Evolutionary conservation across 768 basidiomycete genomes (phyloP), one percentile per base, ranked within the genome.

Genomic region (Psilocybe tampanensis): DNA sequence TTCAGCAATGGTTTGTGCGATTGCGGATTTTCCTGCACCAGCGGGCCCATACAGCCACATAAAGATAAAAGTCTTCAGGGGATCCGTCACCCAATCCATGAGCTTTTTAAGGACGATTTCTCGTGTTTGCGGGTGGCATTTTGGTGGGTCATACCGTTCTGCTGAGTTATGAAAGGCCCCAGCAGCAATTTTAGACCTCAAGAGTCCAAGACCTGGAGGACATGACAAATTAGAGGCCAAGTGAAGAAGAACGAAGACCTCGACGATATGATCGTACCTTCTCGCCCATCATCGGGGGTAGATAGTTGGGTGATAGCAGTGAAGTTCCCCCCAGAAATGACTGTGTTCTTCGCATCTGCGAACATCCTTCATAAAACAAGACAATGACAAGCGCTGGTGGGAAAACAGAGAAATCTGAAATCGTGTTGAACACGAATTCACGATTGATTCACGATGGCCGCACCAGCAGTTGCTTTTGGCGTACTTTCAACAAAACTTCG

Each of bases 1-100:
- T 45, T 67, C 66, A 1, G 64, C 54, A 2, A 63, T 59, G 11
- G 61, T 61, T 32, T 64, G 61, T 5, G 64, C 63, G 8, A 67
- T 63, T 5, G 64, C 62, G 0, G 66, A 63, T 49, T 67, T 67
- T 1, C 66, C 66, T 0, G 64, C 52, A 5, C 66, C 66, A 13
- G 66, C 62, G 1, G 64, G 60, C 15, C 64, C 66, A 24, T 54
- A 56, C 0, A 67, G 33, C 66, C 64, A 67, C 45, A 64, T 56
- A 32, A 66, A 43, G 12, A 34, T 21, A 15, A 44, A 45, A n/a
- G 32, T 1, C 33, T 52, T 43, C 8, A 47, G 24, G 3, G 7
- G 29, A 9, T 52, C 47, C n/a, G 17, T 47, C 17, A 62, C 48
- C 61, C 61, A 62, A 18, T 49, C 52, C 52, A 60, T 45, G 13